Percentiles rank a stretch among this genome's conserved stretches.
These are phyloP conservation scores for Trametes elegans DNA, from an alignment of 768 basidiomycete genomes.

Conservation along the genomic window DNA sequence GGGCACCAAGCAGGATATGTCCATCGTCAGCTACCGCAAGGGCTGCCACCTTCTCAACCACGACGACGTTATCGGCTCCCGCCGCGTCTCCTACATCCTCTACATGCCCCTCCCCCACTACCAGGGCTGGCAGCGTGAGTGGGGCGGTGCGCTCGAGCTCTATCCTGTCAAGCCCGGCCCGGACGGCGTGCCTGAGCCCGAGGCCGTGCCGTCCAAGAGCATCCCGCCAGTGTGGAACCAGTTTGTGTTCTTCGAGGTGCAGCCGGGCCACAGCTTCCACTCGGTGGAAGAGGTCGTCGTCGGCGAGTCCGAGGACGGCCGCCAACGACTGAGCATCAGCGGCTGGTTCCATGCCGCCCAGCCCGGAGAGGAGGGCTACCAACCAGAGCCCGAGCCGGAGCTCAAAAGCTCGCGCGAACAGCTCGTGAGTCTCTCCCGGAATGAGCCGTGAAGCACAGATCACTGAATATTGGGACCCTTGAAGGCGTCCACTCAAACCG, in stretches of 20 bases:
- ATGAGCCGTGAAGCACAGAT: not conserved
- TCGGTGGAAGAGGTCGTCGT: conserved; percentile 97
- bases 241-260: conserved; percentile 87
- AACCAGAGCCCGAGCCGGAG: conserved; percentile 45
- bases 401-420: conserved; percentile 87
- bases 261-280: conserved; percentile 94
- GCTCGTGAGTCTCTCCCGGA: conserved; percentile 58
- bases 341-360: conserved; percentile 97
- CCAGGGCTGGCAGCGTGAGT: conserved; percentile 80
- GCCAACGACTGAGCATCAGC: conserved; percentile 81
- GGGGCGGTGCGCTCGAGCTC: conserved; percentile 93
- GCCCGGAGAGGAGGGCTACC: conserved; percentile 87
- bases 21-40: conserved; percentile 86
- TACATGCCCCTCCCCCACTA: conserved; percentile 85
- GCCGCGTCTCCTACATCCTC: conserved; percentile 93
- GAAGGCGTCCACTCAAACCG: conserved; percentile 63
- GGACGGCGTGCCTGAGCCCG: conserved; percentile 69
- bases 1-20: conserved; percentile 92
- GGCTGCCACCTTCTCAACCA: conserved; percentile 96
- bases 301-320: conserved; percentile 65
- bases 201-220: conserved; percentile 57
- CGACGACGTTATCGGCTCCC: conserved; percentile 96
- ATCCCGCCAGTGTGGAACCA: conserved; percentile 88
- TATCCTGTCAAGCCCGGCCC: conserved; percentile 68
- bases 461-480: no score